Conservation (phyloP, 495 filamentous ascomycete species). For the Amniculicola lignicola region DNA sequence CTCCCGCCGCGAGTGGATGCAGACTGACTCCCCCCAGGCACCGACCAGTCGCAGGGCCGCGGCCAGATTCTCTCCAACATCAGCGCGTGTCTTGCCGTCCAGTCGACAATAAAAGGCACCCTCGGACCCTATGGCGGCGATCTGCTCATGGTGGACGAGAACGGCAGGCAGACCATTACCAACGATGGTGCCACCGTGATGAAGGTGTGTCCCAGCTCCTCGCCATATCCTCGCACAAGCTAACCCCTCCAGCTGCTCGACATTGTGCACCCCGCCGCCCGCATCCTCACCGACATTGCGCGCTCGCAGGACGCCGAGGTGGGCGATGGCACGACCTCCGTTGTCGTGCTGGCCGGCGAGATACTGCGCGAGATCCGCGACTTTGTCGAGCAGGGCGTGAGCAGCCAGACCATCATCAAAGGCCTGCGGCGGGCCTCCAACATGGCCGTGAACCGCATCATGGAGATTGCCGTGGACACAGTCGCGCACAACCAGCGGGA, state of each 20-base stretch:
- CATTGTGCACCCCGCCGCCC: conserved; percentile 95
- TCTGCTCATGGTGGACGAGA: conserved; percentile 88
- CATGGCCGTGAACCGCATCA: conserved; percentile 98
- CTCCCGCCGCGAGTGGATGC: neutral
- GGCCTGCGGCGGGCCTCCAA: conserved; percentile 80
- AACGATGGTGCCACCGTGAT: conserved; percentile 99
- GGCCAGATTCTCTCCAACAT: conserved; percentile 98
- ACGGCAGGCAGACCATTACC: conserved; percentile 94
- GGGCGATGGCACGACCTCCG: conserved; percentile 94
- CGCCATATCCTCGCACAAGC: neutral
- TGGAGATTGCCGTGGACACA: conserved; percentile 91
- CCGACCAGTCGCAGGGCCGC: conserved; percentile 94
- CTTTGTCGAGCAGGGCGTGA: conserved; percentile 93
- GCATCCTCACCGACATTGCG: conserved; percentile 97
- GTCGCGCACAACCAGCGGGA: conserved; percentile 82
- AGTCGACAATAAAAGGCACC: conserved; percentile 90
- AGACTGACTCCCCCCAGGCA: conserved; percentile 57
- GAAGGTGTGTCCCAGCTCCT: conserved; percentile 63
- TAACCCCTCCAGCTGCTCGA: conserved; percentile 72
- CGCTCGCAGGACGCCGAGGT: conserved; percentile 99
- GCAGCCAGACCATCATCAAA: conserved; percentile 96
- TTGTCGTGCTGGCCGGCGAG: conserved; percentile 93
- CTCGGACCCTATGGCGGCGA: conserved; percentile 98
- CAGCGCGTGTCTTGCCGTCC: conserved; percentile 96
- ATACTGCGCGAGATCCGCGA: conserved; percentile 94